phyloP scores from a whole-genome alignment of 768 basidiomycete genomes.

The Boletus eberwhitei region DNA sequence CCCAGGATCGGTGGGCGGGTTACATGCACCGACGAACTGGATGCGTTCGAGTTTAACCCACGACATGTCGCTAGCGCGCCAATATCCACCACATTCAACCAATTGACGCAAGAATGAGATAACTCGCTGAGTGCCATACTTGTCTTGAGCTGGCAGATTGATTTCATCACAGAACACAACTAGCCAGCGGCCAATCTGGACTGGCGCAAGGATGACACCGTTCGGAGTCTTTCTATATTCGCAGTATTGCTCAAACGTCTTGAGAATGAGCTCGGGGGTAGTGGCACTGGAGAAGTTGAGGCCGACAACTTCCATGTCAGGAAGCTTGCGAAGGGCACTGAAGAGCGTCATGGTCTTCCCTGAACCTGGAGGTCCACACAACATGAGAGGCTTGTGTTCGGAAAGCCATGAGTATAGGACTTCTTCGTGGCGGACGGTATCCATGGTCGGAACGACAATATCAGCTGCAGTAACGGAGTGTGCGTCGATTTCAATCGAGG shows the following conservation, averaged over 20 bases:
- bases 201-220: conserved; percentile 91
- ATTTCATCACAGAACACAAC: conserved; percentile 99
- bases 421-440: conserved; percentile 97
- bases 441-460: conserved; percentile 96
- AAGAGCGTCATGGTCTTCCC: conserved; percentile 99
- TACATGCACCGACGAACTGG: conserved; percentile 99
- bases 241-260: conserved; percentile 99
- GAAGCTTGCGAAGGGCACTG: conserved; percentile 93
- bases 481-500: conserved; percentile 93
- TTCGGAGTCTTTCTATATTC: conserved; percentile 98
- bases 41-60: conserved; percentile 99
- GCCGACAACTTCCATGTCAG: conserved; percentile 98
- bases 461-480: conserved; percentile 95
- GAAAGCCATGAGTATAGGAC: conserved; percentile 98
- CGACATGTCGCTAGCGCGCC: conserved; percentile 89
- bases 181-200: conserved; percentile 95
- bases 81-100: conserved; percentile 92
- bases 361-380: conserved; percentile 99
- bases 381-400: conserved; percentile 96
- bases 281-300: conserved; percentile 99
- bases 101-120: conserved; percentile 98
- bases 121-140: conserved; percentile 97
- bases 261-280: conserved; percentile 94
- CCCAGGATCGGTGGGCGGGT: conserved; percentile 98
- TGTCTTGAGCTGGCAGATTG: conserved; percentile 94